Evolutionary conservation across 225 moss, liverwort and hornwort genomes (phyloP).

Genomic region (Antitrichia curtipendula): DNA sequence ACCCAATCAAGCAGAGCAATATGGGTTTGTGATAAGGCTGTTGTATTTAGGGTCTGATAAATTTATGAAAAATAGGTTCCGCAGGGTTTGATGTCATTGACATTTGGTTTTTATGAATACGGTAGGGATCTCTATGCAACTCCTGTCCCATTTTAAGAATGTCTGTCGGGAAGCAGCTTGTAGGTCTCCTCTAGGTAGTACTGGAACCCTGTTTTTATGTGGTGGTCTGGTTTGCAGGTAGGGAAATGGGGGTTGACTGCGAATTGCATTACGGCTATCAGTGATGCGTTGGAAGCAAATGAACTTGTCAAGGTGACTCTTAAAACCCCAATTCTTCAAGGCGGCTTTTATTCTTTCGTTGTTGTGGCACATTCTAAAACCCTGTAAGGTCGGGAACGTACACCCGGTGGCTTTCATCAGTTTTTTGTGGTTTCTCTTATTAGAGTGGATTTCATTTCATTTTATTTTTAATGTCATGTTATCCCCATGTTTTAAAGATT

Average conservation of each 20-base stretch:
- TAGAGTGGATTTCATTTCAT: not conserved
- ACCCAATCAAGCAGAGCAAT: not conserved
- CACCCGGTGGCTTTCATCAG: too few species aligned
- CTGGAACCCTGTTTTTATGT: not conserved
- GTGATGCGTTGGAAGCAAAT: slow-evolving; percentile 81
- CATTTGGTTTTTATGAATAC: not conserved
- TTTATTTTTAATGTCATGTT: not conserved
- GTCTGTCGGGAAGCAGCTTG: not conserved
- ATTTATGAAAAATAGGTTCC: not conserved
- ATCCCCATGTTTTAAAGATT: not conserved
- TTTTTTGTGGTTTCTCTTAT: not conserved
- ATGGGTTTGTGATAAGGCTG: not conserved
- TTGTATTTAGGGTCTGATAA: not conserved
- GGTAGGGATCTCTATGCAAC: not conserved
- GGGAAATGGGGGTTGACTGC: slow-evolving; percentile 79
- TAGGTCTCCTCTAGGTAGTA: not conserved
- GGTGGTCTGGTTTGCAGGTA: slow-evolving; percentile 33
- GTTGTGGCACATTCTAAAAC: not conserved
- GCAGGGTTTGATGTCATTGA: not conserved
- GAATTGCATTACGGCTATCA: slow-evolving; percentile 61
- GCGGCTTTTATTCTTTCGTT: not conserved
- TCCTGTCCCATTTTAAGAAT: not conserved
- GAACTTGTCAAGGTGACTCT: slow-evolving; percentile 70
- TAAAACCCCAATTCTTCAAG: not conserved
- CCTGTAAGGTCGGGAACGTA: not conserved